A percentile compares a stretch with the other conserved stretches of the same genome.
Conservation (phyloP, 2,329 filamentous ascomycete species). For the Magnaporthiopsis rhizophila region DNA sequence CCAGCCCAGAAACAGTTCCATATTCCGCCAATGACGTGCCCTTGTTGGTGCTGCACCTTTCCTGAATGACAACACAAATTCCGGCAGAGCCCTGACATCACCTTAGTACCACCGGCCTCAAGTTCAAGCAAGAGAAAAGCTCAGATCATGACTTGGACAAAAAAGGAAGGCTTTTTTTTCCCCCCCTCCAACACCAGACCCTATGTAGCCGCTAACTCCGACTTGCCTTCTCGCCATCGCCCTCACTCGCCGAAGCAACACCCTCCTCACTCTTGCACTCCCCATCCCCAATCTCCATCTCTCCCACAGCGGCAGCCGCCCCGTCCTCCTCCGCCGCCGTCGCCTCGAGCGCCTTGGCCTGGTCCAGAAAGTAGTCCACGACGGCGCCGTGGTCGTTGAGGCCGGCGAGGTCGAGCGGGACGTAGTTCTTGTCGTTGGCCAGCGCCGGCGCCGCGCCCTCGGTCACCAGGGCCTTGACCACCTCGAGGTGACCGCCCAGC, state of each 20-base stretch:
- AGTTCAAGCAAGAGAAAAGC: too few relatives aligned
- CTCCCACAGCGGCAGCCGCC: constrained; percentile 28
- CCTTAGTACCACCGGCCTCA: too few relatives aligned
- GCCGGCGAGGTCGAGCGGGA: constrained; percentile 67
- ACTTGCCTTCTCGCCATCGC: background rate
- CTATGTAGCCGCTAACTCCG: background rate
- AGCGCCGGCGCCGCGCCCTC: constrained; percentile 69
- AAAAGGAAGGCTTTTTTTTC: too few relatives aligned
- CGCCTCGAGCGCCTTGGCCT: constrained; percentile 39
- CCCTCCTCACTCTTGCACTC: constrained; percentile 19
- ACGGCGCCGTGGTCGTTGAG: constrained; percentile 60
- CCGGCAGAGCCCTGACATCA: too few relatives aligned
- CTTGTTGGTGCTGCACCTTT: too few relatives aligned
- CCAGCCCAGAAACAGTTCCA: too few relatives aligned
- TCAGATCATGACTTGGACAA: too few relatives aligned
- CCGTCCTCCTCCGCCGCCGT: constrained; percentile 29
- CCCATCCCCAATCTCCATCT: constrained; percentile 29
- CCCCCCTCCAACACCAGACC: too few relatives aligned
- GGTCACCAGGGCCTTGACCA: constrained; percentile 69
- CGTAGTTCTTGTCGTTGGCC: constrained; percentile 77
- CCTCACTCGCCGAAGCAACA: background rate
- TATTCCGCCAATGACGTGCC: too few relatives aligned
- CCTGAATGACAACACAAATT: too few relatives aligned
- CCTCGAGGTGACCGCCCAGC: constrained; percentile 75
- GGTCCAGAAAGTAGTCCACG: constrained; percentile 51